Evolutionary conservation across 768 basidiomycete species (phyloP), one percentile per base, ranked within the genome.

Genomic region (Russula emetica): DNA sequence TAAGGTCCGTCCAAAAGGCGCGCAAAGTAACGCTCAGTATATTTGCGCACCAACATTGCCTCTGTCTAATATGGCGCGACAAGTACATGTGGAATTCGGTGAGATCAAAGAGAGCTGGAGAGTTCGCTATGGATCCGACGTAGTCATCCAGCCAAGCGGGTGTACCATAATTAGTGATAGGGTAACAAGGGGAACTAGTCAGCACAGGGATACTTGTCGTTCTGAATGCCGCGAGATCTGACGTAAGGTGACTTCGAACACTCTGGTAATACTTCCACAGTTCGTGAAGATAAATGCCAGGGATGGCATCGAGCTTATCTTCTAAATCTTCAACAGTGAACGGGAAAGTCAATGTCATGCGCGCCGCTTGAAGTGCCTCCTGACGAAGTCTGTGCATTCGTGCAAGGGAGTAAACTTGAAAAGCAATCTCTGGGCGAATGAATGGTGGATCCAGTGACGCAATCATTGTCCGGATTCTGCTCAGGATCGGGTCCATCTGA

Each of bases 261-360:
- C 34, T 49, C n/a, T 51, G 26, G 45, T 62, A 47, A 30, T 56
- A 62, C 5, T 51, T 57, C 61, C 55, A 57, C 6, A 63, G 62
- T 49, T 55, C 58, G 10, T 47, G 22, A 40, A 63, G 57, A 47
- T 44, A 18, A 6, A n/a, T 40, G 8, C 57, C 51, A 3, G 57
- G 26, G 6, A 32, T 55, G 14, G 8, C 14, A 40, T 32, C 53
- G 1, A 61, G 24, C 8, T 49, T 28, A 2, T 38, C 44, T 18
- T 59, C 52, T 16, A 59, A 9, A 3, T 5, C 26, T 45, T 59
- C 52, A 5, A 63, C 28, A 3, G 51, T 59, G 18, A 63, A 16
- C 0, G 34, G 2, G n/a, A 40, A 54, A 0, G n/a, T 54, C n/a
- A 63, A n/a, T 8, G 57, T 54, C 9, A 22, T 13, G 11, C 52